Base-by-base conservation (phyloP, 495 filamentous ascomycete genomes). In the Xylaria sp. region DNA sequence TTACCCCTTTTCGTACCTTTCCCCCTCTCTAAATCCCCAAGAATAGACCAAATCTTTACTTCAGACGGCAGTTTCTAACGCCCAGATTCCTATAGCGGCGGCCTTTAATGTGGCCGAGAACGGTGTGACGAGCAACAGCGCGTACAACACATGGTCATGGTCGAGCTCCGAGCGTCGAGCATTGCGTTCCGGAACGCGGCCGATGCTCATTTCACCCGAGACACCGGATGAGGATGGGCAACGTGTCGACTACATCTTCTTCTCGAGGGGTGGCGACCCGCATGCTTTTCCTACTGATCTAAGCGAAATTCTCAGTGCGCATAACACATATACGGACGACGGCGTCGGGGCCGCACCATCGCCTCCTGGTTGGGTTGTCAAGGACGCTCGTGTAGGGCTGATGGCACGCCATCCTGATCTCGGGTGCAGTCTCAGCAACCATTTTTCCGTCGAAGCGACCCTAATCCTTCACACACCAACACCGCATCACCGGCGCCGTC, bases 71-170 rank as follows among this genome's bases (percentile, higher is more conserved):
- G 0, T 59, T 26, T 15, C 24, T 62, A 29, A 62, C 59, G 14
- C 9, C 4, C 31, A 9, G 8, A 6, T 33, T 62, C 12, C 24
- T 29, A 15, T 62, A 62, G 59, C 87, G 3, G 94, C 91, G 1
- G 86, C 89, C 66, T 91, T 88, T 79, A 97, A 97, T 78, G 79
- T 98, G 24, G 74, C 76, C 7, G 88, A 90, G 61, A 95, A 97
- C 74, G 96, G 96, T 2, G 89, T 93, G 5, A 96, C 97, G 0
- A 97, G 94, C 75, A 93, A 98, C 76, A 90, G 90, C 61, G 87
- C 87, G 9, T 88, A 91, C 72, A 98, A 98, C 82, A 97, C 95
- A 0, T 99, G 97, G 96, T 86, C 94, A 31, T 98, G 97, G 96
- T 80, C 89, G 31, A 88, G 92, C 77, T 78, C 80, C 44, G 81